Base-by-base conservation (phyloP, 495 filamentous ascomycete genomes). In the Podospora fimiseda region DNA sequence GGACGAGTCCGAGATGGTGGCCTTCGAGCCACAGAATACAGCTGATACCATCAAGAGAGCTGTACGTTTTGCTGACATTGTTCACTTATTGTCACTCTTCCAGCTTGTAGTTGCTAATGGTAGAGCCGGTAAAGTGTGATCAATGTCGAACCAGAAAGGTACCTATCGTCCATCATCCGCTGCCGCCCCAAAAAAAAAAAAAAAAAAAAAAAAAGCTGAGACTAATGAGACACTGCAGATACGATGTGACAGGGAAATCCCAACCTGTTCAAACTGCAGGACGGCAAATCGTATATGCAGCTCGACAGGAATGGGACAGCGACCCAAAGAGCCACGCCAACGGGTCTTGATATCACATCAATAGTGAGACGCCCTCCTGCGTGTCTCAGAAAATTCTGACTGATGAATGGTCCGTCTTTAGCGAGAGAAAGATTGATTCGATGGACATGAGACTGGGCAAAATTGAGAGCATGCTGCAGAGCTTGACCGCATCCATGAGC, bases 381-480 rank as follows among this genome's bases (percentile, higher is more conserved):
- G 52, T n/a, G 16, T 3, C 9, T 14, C 24, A 24, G 22, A 11
- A 14, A 13, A 11, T 11, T 16, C 43, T 41, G 39, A n/a, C 14
- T 41, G 11, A 41, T 9, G 16, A 18, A 18, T 7, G 43, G 11
- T 23, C 44, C 23, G 14, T 30, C 13, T 47, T 20, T 2, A 87
- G 83, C 63, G 84, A 87, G 65, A 75, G 71, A 54, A 87, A 87
- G 65, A 84, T 87, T 43, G 83, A 86, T 58, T 63, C 75, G 23
- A 84, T 87, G 46, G 82, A 83, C 57, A 70, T 79, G 40, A 81
- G 83, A 3, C 74, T 87, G 6, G 75, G 70, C 2, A 70, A 72
- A 37, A 86, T 87, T 49, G 84, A 78, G 58, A 53, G 67, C 18
- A 69, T 78, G 50, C 70, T 86, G 1, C 71, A 68, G 19, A 69